Percentiles rank a stretch among this genome's conserved stretches.
phyloP scores from a whole-genome alignment of 345 rosid genomes.

The Citropsis articulata region DNA sequence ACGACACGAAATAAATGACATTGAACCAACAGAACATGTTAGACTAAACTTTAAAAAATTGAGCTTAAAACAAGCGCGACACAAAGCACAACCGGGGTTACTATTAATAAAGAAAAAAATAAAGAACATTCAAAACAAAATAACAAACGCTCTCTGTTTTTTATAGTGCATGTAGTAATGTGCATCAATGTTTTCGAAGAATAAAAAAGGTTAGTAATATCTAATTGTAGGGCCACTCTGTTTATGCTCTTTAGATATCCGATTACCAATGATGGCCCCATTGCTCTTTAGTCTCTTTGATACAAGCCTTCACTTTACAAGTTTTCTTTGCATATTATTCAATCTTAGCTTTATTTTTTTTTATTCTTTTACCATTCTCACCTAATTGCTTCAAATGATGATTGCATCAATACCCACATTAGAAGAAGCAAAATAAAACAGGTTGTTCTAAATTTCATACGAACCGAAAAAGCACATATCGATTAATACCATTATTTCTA shows the following conservation, averaged over 20 bases:
- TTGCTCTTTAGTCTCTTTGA: constrained; percentile 13
- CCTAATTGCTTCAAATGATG: constrained; percentile 34
- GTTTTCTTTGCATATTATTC: constrained; percentile 26
- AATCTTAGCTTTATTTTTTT: constrained; percentile 15
- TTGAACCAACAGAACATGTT: too few species aligned
- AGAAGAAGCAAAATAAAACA: constrained; percentile 2
- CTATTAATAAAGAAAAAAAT: background rate
- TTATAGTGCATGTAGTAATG: constrained; percentile 2
- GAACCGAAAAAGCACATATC: constrained; percentile 6
- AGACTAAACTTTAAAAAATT: too few species aligned
- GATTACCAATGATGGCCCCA: constrained; percentile 17
- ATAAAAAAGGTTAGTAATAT: background rate
- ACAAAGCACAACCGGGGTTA: too few species aligned
- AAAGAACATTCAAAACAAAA: background rate
- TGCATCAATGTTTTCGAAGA: constrained; percentile 10
- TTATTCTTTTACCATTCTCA: background rate
- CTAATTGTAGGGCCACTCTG: constrained; percentile 19
- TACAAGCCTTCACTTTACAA: constrained; percentile 26
- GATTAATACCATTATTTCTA: constrained; percentile 1
- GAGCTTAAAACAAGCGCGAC: too few species aligned
- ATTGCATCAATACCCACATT: constrained; percentile 29
- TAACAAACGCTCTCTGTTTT: background rate
- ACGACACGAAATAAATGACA: too few species aligned
- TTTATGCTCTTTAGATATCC: constrained; percentile 17
- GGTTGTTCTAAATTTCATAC: constrained; percentile 4